A percentile compares a stretch with the other conserved stretches of the same genome.
phyloP scores from a whole-genome alignment of 192 early-diverging fungal species.

The Coemansia sp. region DNA sequence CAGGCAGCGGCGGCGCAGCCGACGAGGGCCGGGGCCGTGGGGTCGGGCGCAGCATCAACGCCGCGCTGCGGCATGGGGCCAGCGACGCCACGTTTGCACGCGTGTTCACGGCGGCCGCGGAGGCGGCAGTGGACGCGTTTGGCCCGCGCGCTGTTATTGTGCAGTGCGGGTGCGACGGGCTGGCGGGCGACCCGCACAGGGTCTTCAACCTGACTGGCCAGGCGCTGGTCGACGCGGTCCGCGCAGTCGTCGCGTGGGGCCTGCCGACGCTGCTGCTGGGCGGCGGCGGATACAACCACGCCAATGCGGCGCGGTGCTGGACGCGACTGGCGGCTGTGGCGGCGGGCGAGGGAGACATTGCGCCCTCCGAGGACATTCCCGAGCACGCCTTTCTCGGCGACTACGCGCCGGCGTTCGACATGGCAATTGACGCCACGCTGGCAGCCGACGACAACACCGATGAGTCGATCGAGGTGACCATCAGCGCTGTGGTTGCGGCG shows the following conservation, averaged over 20 bases:
- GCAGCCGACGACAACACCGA: conserved; percentile 32
- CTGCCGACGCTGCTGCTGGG: conserved; percentile 39
- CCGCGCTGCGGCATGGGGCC: conserved; percentile 86
- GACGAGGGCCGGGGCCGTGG: conserved; percentile 82
- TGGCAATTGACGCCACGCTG: conserved; percentile 22
- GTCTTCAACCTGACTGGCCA: conserved; percentile 43
- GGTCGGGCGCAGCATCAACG: conserved; percentile 86
- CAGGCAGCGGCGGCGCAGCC: conserved; percentile 80
- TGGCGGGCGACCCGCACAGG: conserved; percentile 51
- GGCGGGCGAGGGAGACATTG: conserved; percentile 17
- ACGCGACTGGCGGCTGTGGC: conserved; percentile 90
- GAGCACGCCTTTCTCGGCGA: conserved; percentile 69
- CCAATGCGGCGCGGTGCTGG: conserved; percentile 95
- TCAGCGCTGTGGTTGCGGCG: background rate
- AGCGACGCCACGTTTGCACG: conserved; percentile 83
- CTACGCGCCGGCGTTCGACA: conserved; percentile 54
- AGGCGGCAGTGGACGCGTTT: conserved; percentile 70
- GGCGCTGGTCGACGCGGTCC: conserved; percentile 28
- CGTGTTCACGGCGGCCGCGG: conserved; percentile 77
- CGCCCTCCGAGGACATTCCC: conserved; percentile 56
- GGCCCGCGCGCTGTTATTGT: conserved; percentile 84
- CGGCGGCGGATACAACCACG: conserved; percentile 88
- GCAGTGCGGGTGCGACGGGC: conserved; percentile 79
- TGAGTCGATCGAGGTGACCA: background rate
- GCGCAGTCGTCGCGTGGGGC: conserved; percentile 7